phyloP scores from a whole-genome alignment of 257 asterid genomes.

The Catharanthus roseus region DNA sequence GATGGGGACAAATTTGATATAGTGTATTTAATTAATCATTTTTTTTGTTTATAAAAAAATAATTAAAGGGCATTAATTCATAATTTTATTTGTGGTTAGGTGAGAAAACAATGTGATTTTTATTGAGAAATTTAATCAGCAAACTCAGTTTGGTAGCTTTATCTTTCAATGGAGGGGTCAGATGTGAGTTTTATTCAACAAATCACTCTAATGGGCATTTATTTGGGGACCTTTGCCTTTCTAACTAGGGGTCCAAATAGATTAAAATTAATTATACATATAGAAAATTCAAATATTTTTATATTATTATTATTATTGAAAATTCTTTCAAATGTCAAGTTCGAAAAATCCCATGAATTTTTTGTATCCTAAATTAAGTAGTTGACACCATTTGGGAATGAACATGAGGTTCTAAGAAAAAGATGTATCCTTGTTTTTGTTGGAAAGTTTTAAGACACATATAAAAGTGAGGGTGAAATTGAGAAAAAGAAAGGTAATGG shows the following conservation, averaged over 20 bases:
- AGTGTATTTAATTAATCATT: constrained; percentile 10
- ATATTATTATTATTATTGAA: too few species aligned
- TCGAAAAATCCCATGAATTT: neutral
- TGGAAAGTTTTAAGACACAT: too few species aligned
- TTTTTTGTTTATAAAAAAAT: neutral
- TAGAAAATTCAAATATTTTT: neutral
- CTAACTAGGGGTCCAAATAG: neutral
- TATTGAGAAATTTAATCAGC: constrained; percentile 10
- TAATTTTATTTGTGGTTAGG: constrained; percentile 3
- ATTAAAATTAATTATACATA: neutral
- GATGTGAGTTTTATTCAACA: constrained; percentile 4
- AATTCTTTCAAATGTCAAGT: neutral
- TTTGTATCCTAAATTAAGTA: too few species aligned
- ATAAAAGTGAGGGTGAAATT: too few species aligned
- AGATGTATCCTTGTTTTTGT: too few species aligned
- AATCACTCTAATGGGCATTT: constrained; percentile 16
- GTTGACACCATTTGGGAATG: too few species aligned
- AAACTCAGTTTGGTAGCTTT: constrained; percentile 23
- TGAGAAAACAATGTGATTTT: neutral
- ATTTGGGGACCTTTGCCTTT: constrained; percentile 18
- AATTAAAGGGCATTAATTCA: neutral
- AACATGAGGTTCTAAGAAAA: too few species aligned
- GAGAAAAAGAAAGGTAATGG: too few species aligned
- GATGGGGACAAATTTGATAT: constrained; percentile 5
- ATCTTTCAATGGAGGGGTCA: constrained; percentile 21